Base-by-base conservation (phyloP, 176 grass and related monocot species). In the Bolboschoenus planiculmis region DNA sequence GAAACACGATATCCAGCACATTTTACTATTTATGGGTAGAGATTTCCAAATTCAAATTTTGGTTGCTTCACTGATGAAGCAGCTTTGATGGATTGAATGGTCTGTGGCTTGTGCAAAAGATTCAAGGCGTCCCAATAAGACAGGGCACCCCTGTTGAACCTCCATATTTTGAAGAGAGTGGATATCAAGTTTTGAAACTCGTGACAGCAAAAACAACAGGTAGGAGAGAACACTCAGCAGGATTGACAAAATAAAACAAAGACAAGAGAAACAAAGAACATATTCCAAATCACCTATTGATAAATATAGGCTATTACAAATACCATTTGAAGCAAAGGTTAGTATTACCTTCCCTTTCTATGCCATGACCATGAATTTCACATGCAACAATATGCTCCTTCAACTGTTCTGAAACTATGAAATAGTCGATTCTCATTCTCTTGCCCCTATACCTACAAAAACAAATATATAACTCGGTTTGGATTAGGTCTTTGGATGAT, bases 361-460 rank as follows among this genome's bases (percentile, higher is more conserved):
- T 98, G 83, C 95, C 95, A 88, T 67, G 90, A 3, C 92, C 95
- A 79, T 93, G 90, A 82, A 98, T 95, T 83, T 95, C 83, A 73
- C 95, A 95, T 70, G 87, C 79, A 87, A 78, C 21, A 78, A 95
- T 95, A 84, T 34, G 84, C n/a, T 93, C 89, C 78, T 91, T 95
- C 36, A 94, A 77, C 30, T 42, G 35, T 79, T 91, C 92, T 74
- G 92, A 91, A 79, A 95, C 79, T 81, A 90, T 20, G 83, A 98
- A 98, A 91, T 98, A 94, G 78, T 97, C 95, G 31, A 98, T 94
- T 51, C 90, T 86, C 95, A 98, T 95, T 98, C 87, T 91, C 86
- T 94, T 94, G 65, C 90, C 92, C 79, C 95, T 84, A 83, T 98
- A 93, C 84, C 92, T 98, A 83, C 14, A 86, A 57, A 55, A 83